Conservation (phyloP, 2,329 filamentous ascomycete genomes). For the Curvularia eragrostidis region DNA sequence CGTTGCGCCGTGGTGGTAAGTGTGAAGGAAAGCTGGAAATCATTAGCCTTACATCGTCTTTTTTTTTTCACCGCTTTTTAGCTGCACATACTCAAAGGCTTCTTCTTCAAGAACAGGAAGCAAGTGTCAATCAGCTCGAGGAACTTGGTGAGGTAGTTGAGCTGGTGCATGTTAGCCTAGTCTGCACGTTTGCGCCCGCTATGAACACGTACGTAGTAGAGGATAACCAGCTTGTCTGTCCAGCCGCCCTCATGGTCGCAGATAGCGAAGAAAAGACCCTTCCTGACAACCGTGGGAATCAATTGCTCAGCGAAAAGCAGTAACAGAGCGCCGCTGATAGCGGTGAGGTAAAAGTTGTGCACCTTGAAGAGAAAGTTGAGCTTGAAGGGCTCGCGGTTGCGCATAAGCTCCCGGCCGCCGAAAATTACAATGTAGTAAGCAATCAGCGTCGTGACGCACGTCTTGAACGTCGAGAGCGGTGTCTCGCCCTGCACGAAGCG, state of each 20-base stretch:
- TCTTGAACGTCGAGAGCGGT: constrained; percentile 86
- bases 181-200: neutral
- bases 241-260: constrained; percentile 84
- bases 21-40: constrained; percentile 82
- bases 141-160: constrained; percentile 99
- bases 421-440: constrained; percentile 95
- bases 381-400: constrained; percentile 82
- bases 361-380: constrained; percentile 89
- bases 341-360: constrained; percentile 94
- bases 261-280: constrained; percentile 88
- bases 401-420: constrained; percentile 91
- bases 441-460: constrained; percentile 79
- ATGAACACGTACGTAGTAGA: constrained; percentile 84
- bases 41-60: constrained; percentile 33
- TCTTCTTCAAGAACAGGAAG: constrained; percentile 99
- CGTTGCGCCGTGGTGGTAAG: constrained; percentile 97
- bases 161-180: constrained; percentile 62
- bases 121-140: constrained; percentile 93
- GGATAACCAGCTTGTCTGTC: constrained; percentile 89
- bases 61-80: neutral
- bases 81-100: constrained; percentile 76
- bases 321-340: constrained; percentile 80
- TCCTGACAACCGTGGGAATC: constrained; percentile 77
- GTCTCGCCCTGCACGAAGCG: constrained; percentile 80
- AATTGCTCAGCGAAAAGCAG: constrained; percentile 91